Evolutionary conservation across 2,329 filamentous ascomycete species (phyloP).

Genomic region (Clonostachys sp.): DNA sequence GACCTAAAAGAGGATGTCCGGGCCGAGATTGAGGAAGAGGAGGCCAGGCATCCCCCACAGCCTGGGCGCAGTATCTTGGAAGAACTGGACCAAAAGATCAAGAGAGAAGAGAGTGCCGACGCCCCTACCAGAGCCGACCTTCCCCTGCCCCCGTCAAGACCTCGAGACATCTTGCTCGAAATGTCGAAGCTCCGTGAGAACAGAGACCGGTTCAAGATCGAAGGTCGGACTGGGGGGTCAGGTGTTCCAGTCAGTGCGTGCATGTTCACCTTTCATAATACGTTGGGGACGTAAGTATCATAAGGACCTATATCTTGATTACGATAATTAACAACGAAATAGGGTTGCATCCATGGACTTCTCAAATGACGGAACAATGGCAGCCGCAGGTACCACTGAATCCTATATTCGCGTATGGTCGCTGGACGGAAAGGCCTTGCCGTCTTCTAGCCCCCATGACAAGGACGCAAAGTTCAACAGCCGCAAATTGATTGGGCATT

Average conservation of each 20-base stretch:
- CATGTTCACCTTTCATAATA: constrained; percentile 99
- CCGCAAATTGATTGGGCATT: constrained; percentile 80
- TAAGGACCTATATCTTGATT: background rate
- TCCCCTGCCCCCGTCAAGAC: constrained; percentile 81
- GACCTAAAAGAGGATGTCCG: constrained; percentile 82
- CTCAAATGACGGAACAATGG: constrained; percentile 82
- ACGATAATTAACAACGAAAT: constrained; percentile 7
- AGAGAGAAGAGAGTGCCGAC: constrained; percentile 85
- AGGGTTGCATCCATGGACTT: constrained; percentile 94
- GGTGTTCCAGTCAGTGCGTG: constrained; percentile 82
- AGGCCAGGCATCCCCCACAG: constrained; percentile 68
- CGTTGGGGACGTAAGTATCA: constrained; percentile 69
- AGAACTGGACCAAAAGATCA: constrained; percentile 82
- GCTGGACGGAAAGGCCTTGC: constrained; percentile 77
- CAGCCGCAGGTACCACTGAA: constrained; percentile 85
- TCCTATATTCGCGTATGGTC: constrained; percentile 96
- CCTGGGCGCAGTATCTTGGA: constrained; percentile 74
- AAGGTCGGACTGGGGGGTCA: constrained; percentile 76
- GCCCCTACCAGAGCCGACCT: constrained; percentile 73
- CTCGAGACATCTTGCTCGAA: constrained; percentile 88
- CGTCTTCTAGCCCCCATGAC: constrained; percentile 56
- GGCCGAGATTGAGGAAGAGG: constrained; percentile 81
- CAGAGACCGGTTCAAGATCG: constrained; percentile 85
- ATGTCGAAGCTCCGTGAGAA: constrained; percentile 93
- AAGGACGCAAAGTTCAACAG: constrained; percentile 57